phyloP scores from a whole-genome alignment of 495 filamentous ascomycete species.

The Extremus antarcticus region DNA sequence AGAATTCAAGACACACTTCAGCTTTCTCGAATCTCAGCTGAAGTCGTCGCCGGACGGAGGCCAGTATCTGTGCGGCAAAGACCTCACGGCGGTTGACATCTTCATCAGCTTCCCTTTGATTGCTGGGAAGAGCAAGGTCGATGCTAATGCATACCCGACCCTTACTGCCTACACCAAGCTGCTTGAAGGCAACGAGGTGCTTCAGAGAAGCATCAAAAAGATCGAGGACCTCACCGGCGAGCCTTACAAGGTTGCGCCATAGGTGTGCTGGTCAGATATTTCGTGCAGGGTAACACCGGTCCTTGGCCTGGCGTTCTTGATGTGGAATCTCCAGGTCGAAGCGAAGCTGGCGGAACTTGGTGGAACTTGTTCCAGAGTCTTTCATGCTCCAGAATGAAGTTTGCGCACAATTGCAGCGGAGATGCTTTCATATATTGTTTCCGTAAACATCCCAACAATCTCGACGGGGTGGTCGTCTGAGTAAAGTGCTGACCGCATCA shows the following conservation, averaged over 20 bases:
- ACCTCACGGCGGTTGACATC: constrained; percentile 71
- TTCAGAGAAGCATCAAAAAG: constrained; percentile 40
- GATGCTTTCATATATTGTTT: too few relatives aligned
- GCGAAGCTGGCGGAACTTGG: too few relatives aligned
- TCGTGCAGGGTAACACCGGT: not conserved
- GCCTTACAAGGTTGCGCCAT: not conserved
- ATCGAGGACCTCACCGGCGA: constrained; percentile 27
- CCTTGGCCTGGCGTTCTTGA: too few relatives aligned
- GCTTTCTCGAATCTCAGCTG: constrained; percentile 63
- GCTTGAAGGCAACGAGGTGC: constrained; percentile 52
- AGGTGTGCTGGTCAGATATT: not conserved
- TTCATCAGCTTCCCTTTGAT: constrained; percentile 65
- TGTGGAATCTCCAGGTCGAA: too few relatives aligned
- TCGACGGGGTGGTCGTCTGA: not conserved
- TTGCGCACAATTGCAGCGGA: too few relatives aligned
- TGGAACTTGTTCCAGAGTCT: too few relatives aligned
- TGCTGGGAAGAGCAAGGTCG: constrained; percentile 34
- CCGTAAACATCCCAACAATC: too few relatives aligned
- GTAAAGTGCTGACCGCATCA: not conserved
- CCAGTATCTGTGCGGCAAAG: constrained; percentile 56
- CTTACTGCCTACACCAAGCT: constrained; percentile 51
- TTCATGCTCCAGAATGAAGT: too few relatives aligned
- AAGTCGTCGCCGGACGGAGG: constrained; percentile 52
- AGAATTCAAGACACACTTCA: constrained; percentile 53
- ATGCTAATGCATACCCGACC: constrained; percentile 48